Conservation (phyloP, 441 rosid genomes). For the Arabidopsis lyrata region DNA sequence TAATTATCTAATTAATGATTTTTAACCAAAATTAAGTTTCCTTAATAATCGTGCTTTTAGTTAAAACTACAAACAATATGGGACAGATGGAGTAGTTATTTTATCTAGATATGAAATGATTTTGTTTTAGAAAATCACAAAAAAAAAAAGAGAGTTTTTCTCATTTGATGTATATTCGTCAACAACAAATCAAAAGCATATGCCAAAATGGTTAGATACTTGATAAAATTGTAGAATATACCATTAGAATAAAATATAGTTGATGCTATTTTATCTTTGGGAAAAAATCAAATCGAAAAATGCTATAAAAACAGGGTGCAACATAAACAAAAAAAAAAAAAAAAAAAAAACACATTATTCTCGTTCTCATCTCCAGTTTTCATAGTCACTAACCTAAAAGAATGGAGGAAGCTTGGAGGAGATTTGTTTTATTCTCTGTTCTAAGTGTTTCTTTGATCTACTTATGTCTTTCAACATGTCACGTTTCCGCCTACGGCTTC, state of each 20-base stretch:
- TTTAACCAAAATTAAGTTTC: too few relatives aligned
- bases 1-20: too few relatives aligned
- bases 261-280: conserved; percentile 17
- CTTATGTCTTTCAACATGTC: conserved; percentile 19
- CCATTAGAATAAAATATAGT: conserved; percentile 15
- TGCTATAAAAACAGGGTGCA: conserved; percentile 13
- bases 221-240: conserved; percentile 17
- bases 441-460: conserved; percentile 29
- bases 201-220: conserved; percentile 13
- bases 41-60: too few relatives aligned
- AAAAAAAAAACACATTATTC: neutral
- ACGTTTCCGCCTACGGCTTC: conserved; percentile 23
- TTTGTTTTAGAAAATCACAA: neutral
- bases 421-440: conserved; percentile 3
- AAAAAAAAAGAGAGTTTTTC: neutral
- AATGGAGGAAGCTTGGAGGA: conserved; percentile 32
- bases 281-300: neutral
- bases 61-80: too few relatives aligned
- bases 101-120: neutral
- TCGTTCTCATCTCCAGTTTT: conserved; percentile 3
- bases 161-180: neutral
- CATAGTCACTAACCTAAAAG: neutral
- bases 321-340: neutral
- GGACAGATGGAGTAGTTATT: too few relatives aligned
- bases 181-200: conserved; percentile 14